phyloP scores from a whole-genome alignment of 371 early-diverging fungal species.

The Mucor irregularis region DNA sequence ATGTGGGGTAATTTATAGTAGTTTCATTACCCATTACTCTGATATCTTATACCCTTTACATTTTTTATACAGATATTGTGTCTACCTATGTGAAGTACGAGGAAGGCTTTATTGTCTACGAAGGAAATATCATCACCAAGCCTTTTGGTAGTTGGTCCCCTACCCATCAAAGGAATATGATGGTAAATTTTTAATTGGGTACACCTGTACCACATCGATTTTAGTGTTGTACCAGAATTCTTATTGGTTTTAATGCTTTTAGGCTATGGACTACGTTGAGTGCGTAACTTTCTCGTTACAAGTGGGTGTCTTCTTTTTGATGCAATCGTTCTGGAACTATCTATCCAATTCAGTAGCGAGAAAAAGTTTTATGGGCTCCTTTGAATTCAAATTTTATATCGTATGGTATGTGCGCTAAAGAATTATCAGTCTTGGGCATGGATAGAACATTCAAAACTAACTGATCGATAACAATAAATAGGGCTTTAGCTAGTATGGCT shows the following conservation, averaged over 20 bases:
- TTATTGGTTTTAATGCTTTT: neutral
- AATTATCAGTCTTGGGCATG: neutral
- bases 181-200: constrained; percentile 11
- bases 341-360: constrained; percentile 39
- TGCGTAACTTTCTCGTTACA: constrained; percentile 41
- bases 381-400: constrained; percentile 43
- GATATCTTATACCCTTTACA: neutral
- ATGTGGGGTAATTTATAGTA: constrained; percentile 31
- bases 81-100: constrained; percentile 42
- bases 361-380: constrained; percentile 42
- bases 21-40: neutral
- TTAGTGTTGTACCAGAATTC: neutral
- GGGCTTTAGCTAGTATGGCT: constrained; percentile 34
- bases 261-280: constrained; percentile 39
- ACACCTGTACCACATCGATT: neutral
- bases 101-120: constrained; percentile 30
- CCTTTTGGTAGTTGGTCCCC: constrained; percentile 33
- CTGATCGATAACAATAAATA: constrained; percentile 1
- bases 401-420: constrained; percentile 22
- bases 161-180: constrained; percentile 20
- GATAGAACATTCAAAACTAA: neutral
- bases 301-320: constrained; percentile 35
- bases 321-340: constrained; percentile 52
- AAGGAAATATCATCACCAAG: constrained; percentile 25
- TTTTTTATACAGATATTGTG: constrained; percentile 21